Evolutionary conservation across 2,329 filamentous ascomycete genomes (phyloP), one percentile per base, ranked within the genome.

Genomic region (Alternaria triticina): DNA sequence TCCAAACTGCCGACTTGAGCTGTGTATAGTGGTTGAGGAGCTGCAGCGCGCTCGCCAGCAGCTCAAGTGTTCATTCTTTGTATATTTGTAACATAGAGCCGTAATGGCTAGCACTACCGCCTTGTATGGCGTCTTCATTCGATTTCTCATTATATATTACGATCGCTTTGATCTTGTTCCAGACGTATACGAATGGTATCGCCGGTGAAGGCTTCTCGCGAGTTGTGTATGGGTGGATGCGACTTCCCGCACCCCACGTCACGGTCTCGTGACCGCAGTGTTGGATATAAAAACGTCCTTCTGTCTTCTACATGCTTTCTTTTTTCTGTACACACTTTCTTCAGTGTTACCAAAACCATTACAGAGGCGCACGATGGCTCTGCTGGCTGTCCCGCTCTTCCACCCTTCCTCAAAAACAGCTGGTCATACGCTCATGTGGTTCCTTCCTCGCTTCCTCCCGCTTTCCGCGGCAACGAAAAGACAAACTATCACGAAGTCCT

Each of bases 231-330:
- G n/a, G n/a, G n/a, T 10, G 15, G n/a, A 17, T 11, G 15, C n/a
- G 1, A 0, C n/a, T 40, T 36, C 15, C 0, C 4, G 0, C 1
- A 3, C 15, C n/a, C 1, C 15, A n/a, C 7, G 15, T n/a, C 7
- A 36, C 0, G 13, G 33, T 36, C 15, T n/a, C 33, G 33, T n/a
- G 33, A 36, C 4, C 30, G 15, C 15, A 6, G n/a, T 40, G 4
- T 10, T 40, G 36, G 15, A 2, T 40, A 40, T 40, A 17, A 40
- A 40, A 40, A 0, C 15, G 13, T 9, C 15, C 15, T 40, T n/a
- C 15, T 33, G 27, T 28, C 33, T 40, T 2, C 13, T 3, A 10
- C 8, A 5, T 40, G 4, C 15, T 40, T 40, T 40, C 15, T n/a
- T 1, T 33, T 12, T 33, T 33, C 36, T 6, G 17, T 8, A n/a